Conservation (phyloP, 179 eudicot species). For the Gypsophila paniculata region DNA sequence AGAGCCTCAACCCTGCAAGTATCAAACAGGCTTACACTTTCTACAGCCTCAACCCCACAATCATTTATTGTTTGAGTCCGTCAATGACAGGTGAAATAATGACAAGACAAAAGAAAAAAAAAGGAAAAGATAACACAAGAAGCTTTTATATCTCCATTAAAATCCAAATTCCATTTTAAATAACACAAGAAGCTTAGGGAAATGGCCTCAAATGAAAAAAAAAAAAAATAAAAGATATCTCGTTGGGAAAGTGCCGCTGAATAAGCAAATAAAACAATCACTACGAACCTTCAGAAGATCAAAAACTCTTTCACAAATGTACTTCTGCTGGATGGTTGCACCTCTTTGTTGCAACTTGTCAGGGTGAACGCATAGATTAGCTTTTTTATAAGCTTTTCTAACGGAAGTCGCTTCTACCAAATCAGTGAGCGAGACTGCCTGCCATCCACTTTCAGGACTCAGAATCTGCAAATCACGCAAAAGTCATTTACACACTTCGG, state of each 20-base stretch:
- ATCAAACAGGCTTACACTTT: too few relatives aligned
- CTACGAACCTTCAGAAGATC: constrained; percentile 81
- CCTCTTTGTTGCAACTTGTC: constrained; percentile 95
- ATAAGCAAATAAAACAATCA: constrained; percentile 8
- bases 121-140: neutral
- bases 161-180: too few relatives aligned
- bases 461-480: constrained; percentile 51
- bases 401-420: constrained; percentile 70
- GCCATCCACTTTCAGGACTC: constrained; percentile 90
- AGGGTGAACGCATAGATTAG: constrained; percentile 92
- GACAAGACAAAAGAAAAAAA: neutral
- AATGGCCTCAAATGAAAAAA: neutral
- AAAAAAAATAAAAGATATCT: too few relatives aligned
- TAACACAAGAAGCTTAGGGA: too few relatives aligned
- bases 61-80: too few relatives aligned
- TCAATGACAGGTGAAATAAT: too few relatives aligned
- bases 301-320: constrained; percentile 90
- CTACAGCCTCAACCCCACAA: too few relatives aligned
- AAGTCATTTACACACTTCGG: neutral
- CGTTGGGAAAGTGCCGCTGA: neutral
- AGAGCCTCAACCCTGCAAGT: too few relatives aligned
- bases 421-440: constrained; percentile 70
- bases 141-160: too few relatives aligned
- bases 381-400: constrained; percentile 88
- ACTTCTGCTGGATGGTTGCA: constrained; percentile 85